phyloP scores from a whole-genome alignment of 305 asterid species.

The Nicotiana rustica region DNA sequence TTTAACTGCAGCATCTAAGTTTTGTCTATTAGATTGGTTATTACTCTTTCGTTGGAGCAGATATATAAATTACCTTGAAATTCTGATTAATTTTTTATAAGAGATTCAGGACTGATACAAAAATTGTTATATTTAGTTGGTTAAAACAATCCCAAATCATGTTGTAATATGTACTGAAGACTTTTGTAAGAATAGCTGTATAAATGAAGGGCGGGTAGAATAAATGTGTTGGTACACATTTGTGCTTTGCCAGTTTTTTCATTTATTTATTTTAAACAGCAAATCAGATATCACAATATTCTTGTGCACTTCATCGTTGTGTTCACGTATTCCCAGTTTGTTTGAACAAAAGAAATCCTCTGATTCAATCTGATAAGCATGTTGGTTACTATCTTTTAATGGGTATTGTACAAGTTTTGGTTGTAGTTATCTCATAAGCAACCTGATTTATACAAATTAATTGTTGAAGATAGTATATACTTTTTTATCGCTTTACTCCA shows the following conservation, averaged over 20 bases:
- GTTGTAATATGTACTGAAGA: conserved; percentile 34
- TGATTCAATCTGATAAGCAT: not conserved
- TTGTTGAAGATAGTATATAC: not conserved
- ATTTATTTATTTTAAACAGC: too few relatives aligned
- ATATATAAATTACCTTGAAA: not conserved
- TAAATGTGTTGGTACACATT: conserved; percentile 13
- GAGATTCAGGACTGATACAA: conserved; percentile 34
- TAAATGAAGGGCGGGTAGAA: conserved; percentile 31
- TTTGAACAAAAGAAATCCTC: not conserved
- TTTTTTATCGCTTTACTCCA: not conserved
- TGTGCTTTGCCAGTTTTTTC: not conserved
- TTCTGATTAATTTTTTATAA: conserved; percentile 25
- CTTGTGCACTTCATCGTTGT: not conserved
- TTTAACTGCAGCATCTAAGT: conserved; percentile 32
- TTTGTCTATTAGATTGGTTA: conserved; percentile 37
- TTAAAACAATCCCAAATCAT: not conserved
- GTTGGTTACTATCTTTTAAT: too few relatives aligned
- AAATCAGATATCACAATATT: conserved; percentile 4
- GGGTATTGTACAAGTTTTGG: too few relatives aligned
- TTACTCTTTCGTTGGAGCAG: conserved; percentile 29
- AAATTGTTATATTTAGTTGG: conserved; percentile 35
- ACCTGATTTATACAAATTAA: too few relatives aligned
- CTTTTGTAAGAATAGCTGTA: conserved; percentile 38
- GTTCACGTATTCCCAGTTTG: not conserved
- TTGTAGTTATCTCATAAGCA: too few relatives aligned